Evolutionary conservation across 108 stramenopile species (phyloP).

Genomic region (Cyclotella choctawhatcheeana): DNA sequence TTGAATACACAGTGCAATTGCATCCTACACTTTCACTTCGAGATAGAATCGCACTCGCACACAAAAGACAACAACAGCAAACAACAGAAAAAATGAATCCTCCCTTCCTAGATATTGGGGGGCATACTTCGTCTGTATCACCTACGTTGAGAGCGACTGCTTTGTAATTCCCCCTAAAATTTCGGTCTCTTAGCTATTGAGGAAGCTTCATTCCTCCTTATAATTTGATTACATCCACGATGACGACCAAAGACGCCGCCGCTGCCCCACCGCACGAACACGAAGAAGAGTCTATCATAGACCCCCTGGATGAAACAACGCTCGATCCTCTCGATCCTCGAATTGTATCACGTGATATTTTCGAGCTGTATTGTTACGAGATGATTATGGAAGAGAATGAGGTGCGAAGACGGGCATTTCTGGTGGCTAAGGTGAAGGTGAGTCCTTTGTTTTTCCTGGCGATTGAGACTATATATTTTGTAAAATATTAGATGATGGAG

Average conservation of each 20-base stretch:
- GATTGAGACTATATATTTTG: no score
- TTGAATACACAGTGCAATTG: no score
- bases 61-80: no score
- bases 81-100: no score
- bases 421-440: constrained; percentile 22
- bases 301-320: background rate
- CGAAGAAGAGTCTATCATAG: constrained; percentile 4
- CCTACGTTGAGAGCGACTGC: no score
- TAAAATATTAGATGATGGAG: background rate
- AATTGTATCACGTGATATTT: constrained; percentile 41
- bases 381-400: constrained; percentile 24
- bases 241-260: background rate
- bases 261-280: background rate
- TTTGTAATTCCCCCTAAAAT: no score
- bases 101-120: no score
- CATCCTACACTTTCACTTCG: no score
- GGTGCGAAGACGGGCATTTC: constrained; percentile 42
- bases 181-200: no score
- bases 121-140: no score
- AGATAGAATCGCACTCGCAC: no score
- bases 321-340: constrained; percentile 56
- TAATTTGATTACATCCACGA: background rate
- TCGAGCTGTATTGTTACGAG: constrained; percentile 51
- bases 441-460: background rate
- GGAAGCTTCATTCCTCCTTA: no score